A percentile compares a stretch with the other conserved stretches of the same genome.
These are phyloP conservation scores for Aspergillus egyptiacus DNA, from an alignment of 495 filamentous ascomycete species.

Conservation along the genomic window DNA sequence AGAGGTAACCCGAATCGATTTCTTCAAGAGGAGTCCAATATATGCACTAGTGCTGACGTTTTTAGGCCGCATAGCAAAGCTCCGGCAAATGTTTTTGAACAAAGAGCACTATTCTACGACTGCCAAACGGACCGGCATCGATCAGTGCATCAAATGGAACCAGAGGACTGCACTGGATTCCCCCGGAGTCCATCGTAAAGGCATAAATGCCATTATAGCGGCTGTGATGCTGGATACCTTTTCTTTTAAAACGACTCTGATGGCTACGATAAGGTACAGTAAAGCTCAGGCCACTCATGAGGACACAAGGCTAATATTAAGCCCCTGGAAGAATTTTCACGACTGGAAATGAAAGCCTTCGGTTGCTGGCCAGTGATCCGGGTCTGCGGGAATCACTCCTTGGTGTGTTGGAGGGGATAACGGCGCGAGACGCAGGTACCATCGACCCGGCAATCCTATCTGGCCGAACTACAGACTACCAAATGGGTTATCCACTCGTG, in stretches of 20 bases:
- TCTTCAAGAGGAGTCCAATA: not conserved
- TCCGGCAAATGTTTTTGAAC: not conserved
- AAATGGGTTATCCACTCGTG: not conserved
- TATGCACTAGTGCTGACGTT: not conserved
- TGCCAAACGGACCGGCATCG: conserved; percentile 5
- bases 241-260: not conserved
- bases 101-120: not conserved
- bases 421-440: too few species aligned
- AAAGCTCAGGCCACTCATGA: not conserved
- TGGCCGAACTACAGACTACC: not conserved
- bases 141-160: not conserved
- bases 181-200: conserved; percentile 1
- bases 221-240: conserved; percentile 3
- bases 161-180: not conserved
- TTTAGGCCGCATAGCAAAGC: not conserved
- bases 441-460: not conserved
- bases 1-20: not conserved
- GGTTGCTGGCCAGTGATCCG: not conserved
- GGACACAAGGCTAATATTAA: not conserved
- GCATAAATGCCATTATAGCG: conserved; percentile 5
- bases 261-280: not conserved
- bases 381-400: not conserved
- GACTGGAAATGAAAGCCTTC: not conserved
- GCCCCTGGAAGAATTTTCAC: not conserved
- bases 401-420: not conserved